Percentiles rank a stretch among this genome's conserved stretches.
Evolutionary conservation across 345 rosid genomes (phyloP).

Genomic region (Ailanthus altissimus): DNA sequence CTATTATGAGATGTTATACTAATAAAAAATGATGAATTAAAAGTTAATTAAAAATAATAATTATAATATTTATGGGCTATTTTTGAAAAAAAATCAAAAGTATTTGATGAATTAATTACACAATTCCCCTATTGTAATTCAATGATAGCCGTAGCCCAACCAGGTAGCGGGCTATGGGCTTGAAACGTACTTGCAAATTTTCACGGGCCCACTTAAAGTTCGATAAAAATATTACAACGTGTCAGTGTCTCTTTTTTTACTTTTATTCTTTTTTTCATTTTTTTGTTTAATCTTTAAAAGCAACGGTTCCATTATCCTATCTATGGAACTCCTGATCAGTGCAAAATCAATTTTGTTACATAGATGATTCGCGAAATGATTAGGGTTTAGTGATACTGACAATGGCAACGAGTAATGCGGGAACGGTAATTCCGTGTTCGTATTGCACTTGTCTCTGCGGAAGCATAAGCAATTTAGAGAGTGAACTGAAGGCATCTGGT

Average conservation of each 20-base stretch:
- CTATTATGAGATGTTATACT: too few relatives aligned
- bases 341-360: background rate
- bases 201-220: too few relatives aligned
- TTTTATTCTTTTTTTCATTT: background rate
- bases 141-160: too few relatives aligned
- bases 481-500: background rate
- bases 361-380: constrained; percentile 1
- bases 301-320: constrained; percentile 1
- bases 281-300: background rate
- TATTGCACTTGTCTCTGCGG: constrained; percentile 2
- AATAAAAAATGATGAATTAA: too few relatives aligned
- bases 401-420: constrained; percentile 2
- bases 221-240: background rate
- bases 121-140: too few relatives aligned
- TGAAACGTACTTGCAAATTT: too few relatives aligned
- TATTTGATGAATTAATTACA: too few relatives aligned
- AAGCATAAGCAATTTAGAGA: background rate
- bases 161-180: too few relatives aligned
- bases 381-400: background rate
- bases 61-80: too few relatives aligned
- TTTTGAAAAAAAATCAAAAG: too few relatives aligned
- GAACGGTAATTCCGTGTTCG: background rate
- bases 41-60: too few relatives aligned
- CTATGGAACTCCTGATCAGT: background rate
- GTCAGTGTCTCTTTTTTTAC: too few relatives aligned